Evolutionary conservation across 2,329 filamentous ascomycete genomes (phyloP).

Genomic region (Scolecobasidium constrictum): DNA sequence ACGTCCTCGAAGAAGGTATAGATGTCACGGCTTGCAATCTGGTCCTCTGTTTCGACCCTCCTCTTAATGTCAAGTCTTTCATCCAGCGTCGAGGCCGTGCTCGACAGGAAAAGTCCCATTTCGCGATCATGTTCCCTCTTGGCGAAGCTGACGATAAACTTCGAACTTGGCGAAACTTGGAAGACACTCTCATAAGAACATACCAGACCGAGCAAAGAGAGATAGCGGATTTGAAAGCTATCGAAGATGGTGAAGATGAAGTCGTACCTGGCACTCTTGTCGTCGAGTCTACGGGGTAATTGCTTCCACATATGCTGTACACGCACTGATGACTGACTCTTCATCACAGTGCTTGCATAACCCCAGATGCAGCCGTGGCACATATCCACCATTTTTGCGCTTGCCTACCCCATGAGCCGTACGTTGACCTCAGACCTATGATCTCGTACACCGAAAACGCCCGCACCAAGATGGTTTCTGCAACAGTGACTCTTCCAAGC

Average conservation of each 20-base stretch:
- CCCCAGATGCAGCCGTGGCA: conserved; percentile 58
- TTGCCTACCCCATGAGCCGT: conserved; percentile 45
- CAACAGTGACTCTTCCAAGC: conserved; percentile 59
- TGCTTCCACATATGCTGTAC: no score
- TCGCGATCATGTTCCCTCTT: conserved; percentile 39
- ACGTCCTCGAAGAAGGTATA: conserved; percentile 50
- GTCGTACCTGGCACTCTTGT: no score
- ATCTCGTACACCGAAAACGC: conserved; percentile 44
- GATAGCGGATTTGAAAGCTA: conserved; percentile 50
- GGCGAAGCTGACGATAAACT: conserved; percentile 23
- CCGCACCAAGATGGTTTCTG: conserved; percentile 28
- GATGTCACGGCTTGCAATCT: conserved; percentile 53
- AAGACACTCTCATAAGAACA: conserved; percentile 56
- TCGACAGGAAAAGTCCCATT: conserved; percentile 44
- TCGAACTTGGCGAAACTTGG: conserved; percentile 54
- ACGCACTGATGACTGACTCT: no score
- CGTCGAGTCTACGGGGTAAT: no score
- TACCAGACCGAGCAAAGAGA: conserved; percentile 55
- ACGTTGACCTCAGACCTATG: conserved; percentile 54
- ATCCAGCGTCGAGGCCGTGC: conserved; percentile 56
- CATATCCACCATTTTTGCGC: conserved; percentile 77
- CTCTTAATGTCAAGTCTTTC: conserved; percentile 52
- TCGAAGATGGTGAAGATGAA: conserved; percentile 49
- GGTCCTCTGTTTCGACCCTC: conserved; percentile 53
- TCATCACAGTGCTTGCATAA: no score